Evolutionary conservation across 257 asterid species (phyloP).

Genomic region (Ligustrum vulgare): DNA sequence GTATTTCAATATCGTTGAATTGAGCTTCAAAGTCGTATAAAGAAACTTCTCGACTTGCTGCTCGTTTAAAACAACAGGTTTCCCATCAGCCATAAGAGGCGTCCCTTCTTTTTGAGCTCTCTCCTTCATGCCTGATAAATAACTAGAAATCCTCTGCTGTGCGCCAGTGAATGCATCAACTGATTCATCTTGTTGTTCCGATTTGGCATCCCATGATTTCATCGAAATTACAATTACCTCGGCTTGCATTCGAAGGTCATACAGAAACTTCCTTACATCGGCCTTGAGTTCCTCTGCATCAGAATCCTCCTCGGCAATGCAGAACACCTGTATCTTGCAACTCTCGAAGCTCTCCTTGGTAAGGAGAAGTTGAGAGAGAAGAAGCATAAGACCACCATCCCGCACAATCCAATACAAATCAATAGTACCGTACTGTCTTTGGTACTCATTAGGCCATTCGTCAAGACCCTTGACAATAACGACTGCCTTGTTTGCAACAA

Average conservation of each 20-base stretch:
- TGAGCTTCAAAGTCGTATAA: conserved; percentile 77
- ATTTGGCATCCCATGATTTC: conserved; percentile 84
- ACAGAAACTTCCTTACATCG: conserved; percentile 89
- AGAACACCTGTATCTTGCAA: conserved; percentile 93
- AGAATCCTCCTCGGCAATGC: conserved; percentile 95
- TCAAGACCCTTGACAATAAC: conserved; percentile 96
- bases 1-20: conserved; percentile 70
- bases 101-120: conserved; percentile 53
- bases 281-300: conserved; percentile 90
- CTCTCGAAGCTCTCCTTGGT: conserved; percentile 93
- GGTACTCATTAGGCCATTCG: conserved; percentile 99
- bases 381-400: conserved; percentile 97
- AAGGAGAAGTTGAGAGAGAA: conserved; percentile 89
- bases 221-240: conserved; percentile 90
- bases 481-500: conserved; percentile 95
- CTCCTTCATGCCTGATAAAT: conserved; percentile 58
- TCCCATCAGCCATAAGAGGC: conserved; percentile 75
- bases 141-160: conserved; percentile 57
- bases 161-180: conserved; percentile 73
- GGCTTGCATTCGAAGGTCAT: conserved; percentile 96
- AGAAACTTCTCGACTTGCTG: conserved; percentile 85
- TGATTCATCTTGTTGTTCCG: conserved; percentile 75
- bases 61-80: conserved; percentile 65
- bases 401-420: conserved; percentile 96
- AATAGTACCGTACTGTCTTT: conserved; percentile 87